Evolutionary conservation across 768 basidiomycete species (phyloP).

Genomic region (Auricularia cornea): DNA sequence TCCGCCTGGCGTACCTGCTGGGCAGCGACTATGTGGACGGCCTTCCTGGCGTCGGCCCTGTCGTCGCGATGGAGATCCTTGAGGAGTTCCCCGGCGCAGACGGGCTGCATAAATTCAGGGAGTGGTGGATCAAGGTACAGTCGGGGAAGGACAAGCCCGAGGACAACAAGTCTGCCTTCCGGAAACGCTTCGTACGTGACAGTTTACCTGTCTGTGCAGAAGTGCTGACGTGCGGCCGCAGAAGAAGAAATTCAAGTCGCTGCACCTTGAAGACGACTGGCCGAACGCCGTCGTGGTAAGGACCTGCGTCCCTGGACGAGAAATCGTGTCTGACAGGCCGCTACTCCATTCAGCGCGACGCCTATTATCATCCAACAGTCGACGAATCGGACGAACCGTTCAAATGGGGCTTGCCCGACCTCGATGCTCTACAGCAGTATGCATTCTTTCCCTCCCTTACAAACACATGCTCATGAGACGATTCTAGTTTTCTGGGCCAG

Average conservation of each 20-base stretch:
- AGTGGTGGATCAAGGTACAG: conserved; percentile 94
- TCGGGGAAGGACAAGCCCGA: conserved; percentile 72
- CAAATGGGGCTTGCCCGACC: conserved; percentile 95
- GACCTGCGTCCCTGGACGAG: conserved; percentile 15
- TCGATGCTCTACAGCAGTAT: conserved; percentile 80
- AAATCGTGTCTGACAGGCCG: no score
- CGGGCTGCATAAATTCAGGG: conserved; percentile 77
- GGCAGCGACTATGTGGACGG: conserved; percentile 98
- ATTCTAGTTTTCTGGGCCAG: conserved; percentile 47
- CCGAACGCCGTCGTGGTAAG: conserved; percentile 85
- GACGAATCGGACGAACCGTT: conserved; percentile 91
- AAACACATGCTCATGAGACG: conserved; percentile 4
- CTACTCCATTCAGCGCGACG: conserved; percentile 89
- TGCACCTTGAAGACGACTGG: conserved; percentile 80
- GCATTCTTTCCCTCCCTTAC: conserved; percentile 18
- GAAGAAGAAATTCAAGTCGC: conserved; percentile 84
- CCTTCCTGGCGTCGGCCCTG: conserved; percentile 85
- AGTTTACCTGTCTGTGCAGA: conserved; percentile 2
- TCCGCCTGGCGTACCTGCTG: conserved; percentile 85
- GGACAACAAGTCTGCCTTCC: conserved; percentile 70
- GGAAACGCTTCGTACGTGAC: conserved; percentile 71
- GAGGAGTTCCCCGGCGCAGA: conserved; percentile 86
- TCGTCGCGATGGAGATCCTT: conserved; percentile 91
- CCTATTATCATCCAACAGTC: conserved; percentile 86
- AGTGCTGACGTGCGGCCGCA: conserved; percentile 22